Evolutionary conservation across 345 rosid species (phyloP).

Genomic region (Passiflora organensis): DNA sequence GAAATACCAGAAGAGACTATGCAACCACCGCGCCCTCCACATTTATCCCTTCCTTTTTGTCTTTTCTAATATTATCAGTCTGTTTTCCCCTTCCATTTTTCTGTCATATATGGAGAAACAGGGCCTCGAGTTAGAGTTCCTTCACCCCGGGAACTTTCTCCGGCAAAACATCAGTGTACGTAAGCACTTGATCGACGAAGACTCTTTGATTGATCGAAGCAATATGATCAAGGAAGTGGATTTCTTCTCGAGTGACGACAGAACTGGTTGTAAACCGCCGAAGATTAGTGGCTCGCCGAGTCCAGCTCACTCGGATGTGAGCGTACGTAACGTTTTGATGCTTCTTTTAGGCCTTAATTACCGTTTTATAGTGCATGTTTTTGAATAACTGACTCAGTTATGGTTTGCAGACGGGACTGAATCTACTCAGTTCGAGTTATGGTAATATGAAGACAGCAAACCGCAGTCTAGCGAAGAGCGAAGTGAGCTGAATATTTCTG

Average conservation of each 20-base stretch:
- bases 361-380: background rate
- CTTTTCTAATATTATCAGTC: too few species aligned
- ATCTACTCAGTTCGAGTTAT: conserved; percentile 40
- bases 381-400: background rate
- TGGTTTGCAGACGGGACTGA: conserved; percentile 45
- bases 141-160: conserved; percentile 45
- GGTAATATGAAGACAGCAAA: conserved; percentile 28
- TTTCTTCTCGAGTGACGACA: conserved; percentile 57
- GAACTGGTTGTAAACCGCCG: too few species aligned
- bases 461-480: conserved; percentile 28
- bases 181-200: too few species aligned
- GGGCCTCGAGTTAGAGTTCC: conserved; percentile 50
- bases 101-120: conserved; percentile 54
- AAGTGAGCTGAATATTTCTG: conserved; percentile 34
- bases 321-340: conserved; percentile 47
- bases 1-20: too few species aligned
- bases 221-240: conserved; percentile 61
- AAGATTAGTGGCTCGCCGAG: conserved; percentile 16
- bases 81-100: conserved; percentile 4
- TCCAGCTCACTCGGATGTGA: conserved; percentile 33
- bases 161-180: conserved; percentile 21
- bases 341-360: too few species aligned
- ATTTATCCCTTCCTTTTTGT: too few species aligned
- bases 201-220: conserved; percentile 14
- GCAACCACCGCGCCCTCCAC: too few species aligned